phyloP scores from a whole-genome alignment of 2,329 filamentous ascomycete species.

The Diaporthe vaccinii region DNA sequence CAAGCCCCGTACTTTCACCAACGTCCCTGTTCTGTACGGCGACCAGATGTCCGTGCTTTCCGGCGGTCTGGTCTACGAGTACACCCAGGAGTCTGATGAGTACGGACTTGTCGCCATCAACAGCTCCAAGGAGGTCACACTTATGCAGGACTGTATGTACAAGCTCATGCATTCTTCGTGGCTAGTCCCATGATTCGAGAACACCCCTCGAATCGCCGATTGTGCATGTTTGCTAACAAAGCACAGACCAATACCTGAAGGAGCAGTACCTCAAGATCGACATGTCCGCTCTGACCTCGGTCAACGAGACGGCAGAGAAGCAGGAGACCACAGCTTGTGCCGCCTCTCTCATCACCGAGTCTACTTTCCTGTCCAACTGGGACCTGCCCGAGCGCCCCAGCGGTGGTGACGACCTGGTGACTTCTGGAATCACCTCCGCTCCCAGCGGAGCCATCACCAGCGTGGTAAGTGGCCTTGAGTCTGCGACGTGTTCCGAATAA shows the following conservation, averaged over 20 bases:
- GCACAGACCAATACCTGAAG: conserved; percentile 70
- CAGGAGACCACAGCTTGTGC: conserved; percentile 72
- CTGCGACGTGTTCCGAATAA: not conserved
- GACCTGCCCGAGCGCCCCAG: conserved; percentile 75
- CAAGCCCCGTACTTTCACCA: conserved; percentile 76
- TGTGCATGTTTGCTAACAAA: not conserved
- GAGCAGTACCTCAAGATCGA: conserved; percentile 80
- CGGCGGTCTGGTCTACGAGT: conserved; percentile 83
- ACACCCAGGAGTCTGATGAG: conserved; percentile 74
- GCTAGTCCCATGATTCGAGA: too few relatives aligned
- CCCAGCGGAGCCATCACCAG: conserved; percentile 70
- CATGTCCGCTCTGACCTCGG: conserved; percentile 71
- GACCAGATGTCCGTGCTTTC: conserved; percentile 74
- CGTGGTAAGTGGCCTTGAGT: conserved; percentile 16
- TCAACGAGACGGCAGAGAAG: conserved; percentile 68
- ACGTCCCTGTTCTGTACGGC: conserved; percentile 78
- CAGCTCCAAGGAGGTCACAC: conserved; percentile 64
- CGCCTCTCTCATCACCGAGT: conserved; percentile 72
- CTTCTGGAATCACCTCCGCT: conserved; percentile 76
- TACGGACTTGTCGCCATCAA: conserved; percentile 73
- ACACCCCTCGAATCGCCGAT: too few relatives aligned
- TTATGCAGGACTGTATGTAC: conserved; percentile 66
- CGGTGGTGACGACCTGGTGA: conserved; percentile 77
- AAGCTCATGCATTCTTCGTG: conserved; percentile 48
- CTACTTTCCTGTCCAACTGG: conserved; percentile 81